Percentiles rank a stretch among this genome's conserved stretches.
These are phyloP conservation scores for Saccharomycopsis hybrid DNA, from an alignment of 1,139 yeast species.

Conservation along the genomic window DNA sequence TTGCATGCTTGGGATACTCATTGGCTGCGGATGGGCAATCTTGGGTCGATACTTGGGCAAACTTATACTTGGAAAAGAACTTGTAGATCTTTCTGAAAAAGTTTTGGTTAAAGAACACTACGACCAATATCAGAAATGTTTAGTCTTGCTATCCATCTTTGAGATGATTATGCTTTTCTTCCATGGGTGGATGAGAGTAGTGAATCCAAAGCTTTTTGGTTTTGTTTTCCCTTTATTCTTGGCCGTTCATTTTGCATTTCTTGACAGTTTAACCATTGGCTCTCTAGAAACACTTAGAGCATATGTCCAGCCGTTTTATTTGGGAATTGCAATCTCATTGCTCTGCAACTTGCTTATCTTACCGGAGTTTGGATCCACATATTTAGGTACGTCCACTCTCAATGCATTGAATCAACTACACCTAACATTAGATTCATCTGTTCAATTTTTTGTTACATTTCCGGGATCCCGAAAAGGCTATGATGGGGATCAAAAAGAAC, in stretches of 20 bases:
- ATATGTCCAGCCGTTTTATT: conserved; percentile 37
- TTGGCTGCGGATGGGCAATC: conserved; percentile 39
- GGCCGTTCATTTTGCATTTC: conserved; percentile 42
- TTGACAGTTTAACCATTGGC: conserved; percentile 29
- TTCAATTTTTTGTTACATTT: conserved; percentile 32
- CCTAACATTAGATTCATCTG: conserved; percentile 32
- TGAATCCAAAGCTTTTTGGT: conserved; percentile 40
- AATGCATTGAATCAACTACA: conserved; percentile 36
- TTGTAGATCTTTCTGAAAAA: conserved; percentile 26
- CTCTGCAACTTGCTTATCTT: conserved; percentile 37
- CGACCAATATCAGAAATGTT: conserved; percentile 31
- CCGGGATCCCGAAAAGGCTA: no score
- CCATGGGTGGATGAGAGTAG: conserved; percentile 44
- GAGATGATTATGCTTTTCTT: conserved; percentile 40
- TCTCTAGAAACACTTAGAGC: conserved; percentile 31
- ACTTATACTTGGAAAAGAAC: conserved; percentile 29
- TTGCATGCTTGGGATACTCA: conserved; percentile 34
- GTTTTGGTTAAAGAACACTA: conserved; percentile 28
- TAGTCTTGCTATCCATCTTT: conserved; percentile 38
- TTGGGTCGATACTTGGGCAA: conserved; percentile 38
- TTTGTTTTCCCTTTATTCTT: conserved; percentile 40
- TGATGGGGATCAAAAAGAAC: no score
- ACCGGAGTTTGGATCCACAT: conserved; percentile 47
- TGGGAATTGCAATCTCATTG: conserved; percentile 39
- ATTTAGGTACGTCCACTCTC: conserved; percentile 38